A percentile compares a stretch with the other conserved stretches of the same genome.
These are phyloP conservation scores for Carpinus viminea DNA, from an alignment of 306 rosid species.

Conservation along the genomic window DNA sequence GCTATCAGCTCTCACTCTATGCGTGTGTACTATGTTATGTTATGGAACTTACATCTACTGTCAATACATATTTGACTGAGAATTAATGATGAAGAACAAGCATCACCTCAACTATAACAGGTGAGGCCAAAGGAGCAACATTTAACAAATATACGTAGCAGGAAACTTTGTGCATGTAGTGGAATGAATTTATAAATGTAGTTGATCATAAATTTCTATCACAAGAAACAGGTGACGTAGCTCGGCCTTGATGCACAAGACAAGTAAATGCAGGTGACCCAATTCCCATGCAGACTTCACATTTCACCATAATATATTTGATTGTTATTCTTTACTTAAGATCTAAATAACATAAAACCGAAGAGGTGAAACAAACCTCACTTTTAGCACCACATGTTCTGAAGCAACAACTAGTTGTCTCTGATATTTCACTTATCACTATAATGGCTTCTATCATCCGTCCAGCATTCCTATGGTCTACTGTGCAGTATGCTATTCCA, in stretches of 20 bases:
- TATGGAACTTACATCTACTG: background rate
- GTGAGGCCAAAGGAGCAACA: background rate
- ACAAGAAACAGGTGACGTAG: background rate
- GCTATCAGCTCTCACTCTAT: background rate
- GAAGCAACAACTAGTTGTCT: slow-evolving; percentile 46
- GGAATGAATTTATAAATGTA: background rate
- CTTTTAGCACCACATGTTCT: slow-evolving; percentile 50
- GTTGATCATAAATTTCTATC: background rate
- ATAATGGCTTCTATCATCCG: slow-evolving; percentile 71
- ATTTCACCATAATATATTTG: background rate
- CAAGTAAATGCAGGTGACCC: background rate
- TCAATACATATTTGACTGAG: background rate
- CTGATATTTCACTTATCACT: slow-evolving; percentile 58
- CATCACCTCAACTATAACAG: background rate
- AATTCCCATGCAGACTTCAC: background rate
- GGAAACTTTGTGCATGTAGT: background rate
- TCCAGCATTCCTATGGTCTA: slow-evolving; percentile 38
- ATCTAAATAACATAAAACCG: slow-evolving; percentile 14
- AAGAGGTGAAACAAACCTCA: slow-evolving; percentile 50
- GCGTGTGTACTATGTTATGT: background rate
- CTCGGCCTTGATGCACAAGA: background rate
- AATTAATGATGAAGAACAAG: background rate
- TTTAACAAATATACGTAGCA: background rate
- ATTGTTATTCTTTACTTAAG: background rate
- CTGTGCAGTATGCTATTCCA: slow-evolving; percentile 58